A percentile compares a stretch with the other conserved stretches of the same genome.
phyloP scores from a whole-genome alignment of 768 basidiomycete species.

The Imleria badia region DNA sequence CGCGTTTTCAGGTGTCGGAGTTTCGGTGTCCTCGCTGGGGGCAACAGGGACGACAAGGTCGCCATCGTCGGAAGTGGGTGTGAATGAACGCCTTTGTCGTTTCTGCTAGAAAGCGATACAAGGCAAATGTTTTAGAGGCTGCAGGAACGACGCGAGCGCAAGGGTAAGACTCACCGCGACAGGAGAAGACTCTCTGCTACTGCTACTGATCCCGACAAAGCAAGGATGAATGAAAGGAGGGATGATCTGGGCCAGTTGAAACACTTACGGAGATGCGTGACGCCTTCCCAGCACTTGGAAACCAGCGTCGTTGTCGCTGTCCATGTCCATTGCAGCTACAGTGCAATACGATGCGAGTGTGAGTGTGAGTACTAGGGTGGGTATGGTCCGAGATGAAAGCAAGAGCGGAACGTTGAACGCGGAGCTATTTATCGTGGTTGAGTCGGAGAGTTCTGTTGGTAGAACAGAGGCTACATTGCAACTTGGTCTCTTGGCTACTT shows the following conservation, averaged over 20 bases:
- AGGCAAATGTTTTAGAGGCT: not conserved
- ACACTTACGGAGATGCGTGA: constrained; percentile 39
- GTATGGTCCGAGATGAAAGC: not conserved
- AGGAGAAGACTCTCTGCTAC: constrained; percentile 59
- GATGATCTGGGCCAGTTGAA: not conserved
- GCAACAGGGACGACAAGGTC: constrained; percentile 39
- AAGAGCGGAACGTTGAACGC: not conserved
- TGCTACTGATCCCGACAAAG: constrained; percentile 43
- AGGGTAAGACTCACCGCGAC: constrained; percentile 37
- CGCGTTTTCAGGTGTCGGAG: constrained; percentile 44
- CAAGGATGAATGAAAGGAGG: not conserved
- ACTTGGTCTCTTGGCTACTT: constrained; percentile 6
- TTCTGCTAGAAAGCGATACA: constrained; percentile 27
- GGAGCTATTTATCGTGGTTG: not conserved
- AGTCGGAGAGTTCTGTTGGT: not conserved
- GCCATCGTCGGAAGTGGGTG: constrained; percentile 54
- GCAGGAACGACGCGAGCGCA: not conserved
- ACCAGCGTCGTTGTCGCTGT: constrained; percentile 26
- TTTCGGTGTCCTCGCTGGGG: constrained; percentile 39
- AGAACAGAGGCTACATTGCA: constrained; percentile 11
- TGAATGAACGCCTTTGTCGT: constrained; percentile 47
- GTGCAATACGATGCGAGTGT: not conserved
- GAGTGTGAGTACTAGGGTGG: not conserved
- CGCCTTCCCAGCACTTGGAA: constrained; percentile 31
- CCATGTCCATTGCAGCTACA: constrained; percentile 6